A percentile compares a stretch with the other conserved stretches of the same genome.
Conservation (phyloP, 176 grass and related monocot genomes). For the Tillandsia fasciculata region DNA sequence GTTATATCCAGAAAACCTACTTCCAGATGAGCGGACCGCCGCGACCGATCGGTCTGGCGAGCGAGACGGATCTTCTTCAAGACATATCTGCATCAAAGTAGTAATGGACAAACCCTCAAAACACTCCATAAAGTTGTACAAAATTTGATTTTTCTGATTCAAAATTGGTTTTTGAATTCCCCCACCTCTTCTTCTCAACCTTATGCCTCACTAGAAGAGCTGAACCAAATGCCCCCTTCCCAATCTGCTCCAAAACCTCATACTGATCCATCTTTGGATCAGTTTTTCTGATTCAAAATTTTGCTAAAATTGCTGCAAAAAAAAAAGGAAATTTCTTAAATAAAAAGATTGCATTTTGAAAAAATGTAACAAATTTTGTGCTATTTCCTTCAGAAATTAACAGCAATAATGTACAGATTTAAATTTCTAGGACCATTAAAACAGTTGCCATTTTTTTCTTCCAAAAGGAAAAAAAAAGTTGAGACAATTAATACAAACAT, state of each 20-base stretch:
- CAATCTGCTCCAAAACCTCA: conserved; percentile 94
- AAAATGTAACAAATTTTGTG: not conserved
- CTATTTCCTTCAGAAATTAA: not conserved
- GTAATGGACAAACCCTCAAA: not conserved
- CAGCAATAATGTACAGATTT: no score
- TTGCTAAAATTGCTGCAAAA: conserved; percentile 17
- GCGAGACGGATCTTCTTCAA: conserved; percentile 93
- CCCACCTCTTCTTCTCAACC: conserved; percentile 83
- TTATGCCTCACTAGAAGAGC: conserved; percentile 83
- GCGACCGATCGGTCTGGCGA: conserved; percentile 66
- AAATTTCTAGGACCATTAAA: no score
- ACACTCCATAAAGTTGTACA: not conserved
- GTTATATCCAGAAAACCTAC: conserved; percentile 17
- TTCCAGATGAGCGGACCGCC: conserved; percentile 80
- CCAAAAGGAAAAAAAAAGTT: no score
- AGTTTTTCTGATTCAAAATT: not conserved
- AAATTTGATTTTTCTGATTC: not conserved
- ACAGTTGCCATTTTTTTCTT: no score
- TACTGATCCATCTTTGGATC: conserved; percentile 64
- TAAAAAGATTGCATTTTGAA: not conserved
- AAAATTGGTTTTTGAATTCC: not conserved
- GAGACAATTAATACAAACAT: no score
- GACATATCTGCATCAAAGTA: conserved; percentile 51
- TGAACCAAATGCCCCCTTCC: conserved; percentile 86
- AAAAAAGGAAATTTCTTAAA: not conserved